A percentile compares a stretch with the other conserved stretches of the same genome.
Conservation (phyloP, 768 basidiomycete genomes). For the Tephrocybe sp. region DNA sequence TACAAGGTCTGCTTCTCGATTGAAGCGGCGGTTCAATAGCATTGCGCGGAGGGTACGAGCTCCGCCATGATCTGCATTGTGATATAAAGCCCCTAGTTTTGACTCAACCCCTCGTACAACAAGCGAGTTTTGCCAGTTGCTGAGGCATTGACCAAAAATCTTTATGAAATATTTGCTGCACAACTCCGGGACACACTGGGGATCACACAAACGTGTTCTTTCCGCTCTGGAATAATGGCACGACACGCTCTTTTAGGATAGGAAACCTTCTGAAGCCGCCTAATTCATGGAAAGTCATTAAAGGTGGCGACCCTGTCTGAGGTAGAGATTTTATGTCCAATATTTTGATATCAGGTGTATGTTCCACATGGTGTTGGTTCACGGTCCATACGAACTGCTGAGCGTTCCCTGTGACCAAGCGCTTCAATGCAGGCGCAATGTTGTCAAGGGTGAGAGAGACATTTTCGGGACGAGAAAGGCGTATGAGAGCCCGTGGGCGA, state of each 20-base stretch:
- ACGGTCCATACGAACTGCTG: not conserved
- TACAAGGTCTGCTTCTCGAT: not conserved
- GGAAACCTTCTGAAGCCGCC: not conserved
- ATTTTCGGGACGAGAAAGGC: not conserved
- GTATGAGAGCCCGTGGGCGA: not conserved
- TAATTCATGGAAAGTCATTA: slow-evolving; percentile 1
- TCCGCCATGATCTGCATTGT: not conserved
- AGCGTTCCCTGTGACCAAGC: not conserved
- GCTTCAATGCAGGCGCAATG: not conserved
- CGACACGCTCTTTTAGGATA: not conserved
- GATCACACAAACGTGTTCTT: not conserved
- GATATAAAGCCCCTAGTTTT: not conserved
- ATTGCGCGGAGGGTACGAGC: not conserved
- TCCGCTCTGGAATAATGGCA: not conserved
- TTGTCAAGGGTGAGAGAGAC: not conserved
- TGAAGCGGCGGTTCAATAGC: too few relatives aligned
- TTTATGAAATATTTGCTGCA: not conserved
- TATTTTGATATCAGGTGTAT: not conserved
- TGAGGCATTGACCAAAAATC: slow-evolving; percentile 6
- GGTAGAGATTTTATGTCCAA: not conserved
- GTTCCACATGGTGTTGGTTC: not conserved
- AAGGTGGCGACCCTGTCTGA: not conserved
- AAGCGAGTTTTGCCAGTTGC: slow-evolving; percentile 5
- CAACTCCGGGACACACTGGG: not conserved
- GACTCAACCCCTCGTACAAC: not conserved